Evolutionary conservation across 352 stramenopile species (phyloP).

Genomic region (Globisporangium recalcitrans): DNA sequence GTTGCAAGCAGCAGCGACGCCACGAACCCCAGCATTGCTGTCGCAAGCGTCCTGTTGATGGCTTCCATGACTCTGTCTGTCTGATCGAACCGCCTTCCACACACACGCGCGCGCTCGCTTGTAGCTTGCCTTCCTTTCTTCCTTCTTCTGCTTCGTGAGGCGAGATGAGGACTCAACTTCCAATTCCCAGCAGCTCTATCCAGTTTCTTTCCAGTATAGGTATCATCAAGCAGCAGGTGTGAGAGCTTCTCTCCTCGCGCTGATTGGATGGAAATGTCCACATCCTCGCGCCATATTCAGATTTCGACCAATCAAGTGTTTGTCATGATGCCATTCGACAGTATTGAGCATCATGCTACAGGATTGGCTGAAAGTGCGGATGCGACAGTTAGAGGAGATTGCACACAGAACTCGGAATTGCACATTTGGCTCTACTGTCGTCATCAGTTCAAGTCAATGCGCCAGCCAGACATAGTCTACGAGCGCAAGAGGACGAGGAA

Average conservation of each 20-base stretch:
- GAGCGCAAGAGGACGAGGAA: background rate
- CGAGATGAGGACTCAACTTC: background rate
- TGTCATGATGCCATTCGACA: conserved; percentile 16
- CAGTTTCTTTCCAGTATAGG: conserved; percentile 3
- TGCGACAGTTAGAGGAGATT: conserved; percentile 27
- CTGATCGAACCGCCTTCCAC: background rate
- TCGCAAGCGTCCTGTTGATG: background rate
- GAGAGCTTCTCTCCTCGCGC: background rate
- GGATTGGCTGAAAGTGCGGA: conserved; percentile 25
- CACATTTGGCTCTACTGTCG: no score
- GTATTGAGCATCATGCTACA: background rate
- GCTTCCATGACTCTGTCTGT: background rate
- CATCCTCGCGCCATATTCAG: background rate
- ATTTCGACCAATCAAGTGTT: no score
- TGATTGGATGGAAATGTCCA: conserved; percentile 6
- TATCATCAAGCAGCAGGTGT: background rate
- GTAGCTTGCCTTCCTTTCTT: background rate
- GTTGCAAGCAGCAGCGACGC: background rate
- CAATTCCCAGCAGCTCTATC: background rate
- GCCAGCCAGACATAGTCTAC: background rate
- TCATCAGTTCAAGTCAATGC: background rate
- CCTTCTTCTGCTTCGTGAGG: background rate
- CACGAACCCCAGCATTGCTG: background rate
- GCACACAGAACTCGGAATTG: background rate
- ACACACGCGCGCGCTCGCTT: background rate